phyloP scores from a whole-genome alignment of 2,329 filamentous ascomycete genomes.

The Aspergillus hortae region DNA sequence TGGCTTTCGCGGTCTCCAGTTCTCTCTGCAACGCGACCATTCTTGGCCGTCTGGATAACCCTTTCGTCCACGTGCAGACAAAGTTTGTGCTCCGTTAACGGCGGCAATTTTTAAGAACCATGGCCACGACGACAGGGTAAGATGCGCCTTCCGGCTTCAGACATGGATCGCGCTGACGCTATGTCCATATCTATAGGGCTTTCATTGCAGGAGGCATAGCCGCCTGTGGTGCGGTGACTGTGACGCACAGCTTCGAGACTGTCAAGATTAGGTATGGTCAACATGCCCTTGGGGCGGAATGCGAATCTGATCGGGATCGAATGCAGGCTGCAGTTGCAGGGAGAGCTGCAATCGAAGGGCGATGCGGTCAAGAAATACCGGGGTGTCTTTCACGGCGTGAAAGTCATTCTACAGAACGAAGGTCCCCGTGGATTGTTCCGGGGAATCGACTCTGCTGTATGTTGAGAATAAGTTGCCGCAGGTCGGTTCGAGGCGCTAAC shows the following conservation, averaged over 20 bases:
- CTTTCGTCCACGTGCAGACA: not conserved
- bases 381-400: slow-evolving; percentile 86
- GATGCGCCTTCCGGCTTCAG: slow-evolving; percentile 5
- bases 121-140: slow-evolving; percentile 55
- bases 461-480: slow-evolving; percentile 5
- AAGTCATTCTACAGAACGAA: slow-evolving; percentile 87
- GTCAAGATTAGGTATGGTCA: slow-evolving; percentile 84
- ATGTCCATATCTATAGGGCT: slow-evolving; percentile 50
- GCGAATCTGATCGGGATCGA: not conserved
- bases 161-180: not conserved
- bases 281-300: not conserved
- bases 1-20: not conserved
- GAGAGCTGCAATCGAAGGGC: slow-evolving; percentile 83
- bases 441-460: slow-evolving; percentile 77
- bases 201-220: slow-evolving; percentile 96
- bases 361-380: slow-evolving; percentile 84
- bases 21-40: not conserved
- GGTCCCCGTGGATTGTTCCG: slow-evolving; percentile 81
- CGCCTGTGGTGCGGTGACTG: slow-evolving; percentile 94
- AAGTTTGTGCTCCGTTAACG: slow-evolving; percentile 13
- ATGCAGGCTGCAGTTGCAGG: slow-evolving; percentile 84
- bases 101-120: slow-evolving; percentile 23
- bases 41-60: not conserved
- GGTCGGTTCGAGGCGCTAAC: slow-evolving; percentile 4
- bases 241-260: slow-evolving; percentile 96